Conservation (phyloP, 1,139 yeast species). For the Saccharomyces hybrid region DNA sequence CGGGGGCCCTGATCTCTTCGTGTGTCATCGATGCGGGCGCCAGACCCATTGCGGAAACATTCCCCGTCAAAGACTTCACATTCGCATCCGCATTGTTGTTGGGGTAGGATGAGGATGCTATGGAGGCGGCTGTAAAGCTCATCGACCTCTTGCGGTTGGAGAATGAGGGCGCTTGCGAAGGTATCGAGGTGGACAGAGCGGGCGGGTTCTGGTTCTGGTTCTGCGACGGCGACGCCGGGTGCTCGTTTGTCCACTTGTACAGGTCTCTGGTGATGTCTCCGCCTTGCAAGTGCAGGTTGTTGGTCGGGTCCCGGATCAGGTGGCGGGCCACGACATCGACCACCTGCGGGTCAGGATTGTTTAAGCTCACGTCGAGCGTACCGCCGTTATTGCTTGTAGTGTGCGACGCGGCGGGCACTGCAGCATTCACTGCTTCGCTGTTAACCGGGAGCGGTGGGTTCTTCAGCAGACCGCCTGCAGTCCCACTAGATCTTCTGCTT, state of each 20-base stretch:
- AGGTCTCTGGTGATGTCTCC: conserved; percentile 84
- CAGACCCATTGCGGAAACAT: not conserved
- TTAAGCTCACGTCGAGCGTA: conserved; percentile 33
- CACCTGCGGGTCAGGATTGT: conserved; percentile 47
- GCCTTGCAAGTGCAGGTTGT: conserved; percentile 61
- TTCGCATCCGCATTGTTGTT: conserved; percentile 8
- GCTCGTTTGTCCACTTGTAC: conserved; percentile 34
- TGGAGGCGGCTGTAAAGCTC: conserved; percentile 27
- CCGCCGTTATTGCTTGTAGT: not conserved
- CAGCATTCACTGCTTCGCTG: not conserved
- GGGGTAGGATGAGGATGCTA: conserved; percentile 13
- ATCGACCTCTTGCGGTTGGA: conserved; percentile 23
- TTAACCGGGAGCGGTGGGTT: not conserved
- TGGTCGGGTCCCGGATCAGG: conserved; percentile 34
- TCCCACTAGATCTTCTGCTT: not conserved
- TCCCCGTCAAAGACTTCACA: conserved; percentile 6
- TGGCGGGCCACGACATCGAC: conserved; percentile 54
- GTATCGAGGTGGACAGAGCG: not conserved
- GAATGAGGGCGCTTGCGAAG: not conserved
- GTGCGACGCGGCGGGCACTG: not conserved
- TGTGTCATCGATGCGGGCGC: conserved; percentile 35
- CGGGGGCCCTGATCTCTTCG: conserved; percentile 77
- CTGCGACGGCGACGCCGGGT: conserved; percentile 6
- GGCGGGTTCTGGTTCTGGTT: not conserved
- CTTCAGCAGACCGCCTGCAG: not conserved